Evolutionary conservation across 768 basidiomycete genomes (phyloP), one percentile per base, ranked within the genome.

Genomic region (Tricholoma flavovirens): DNA sequence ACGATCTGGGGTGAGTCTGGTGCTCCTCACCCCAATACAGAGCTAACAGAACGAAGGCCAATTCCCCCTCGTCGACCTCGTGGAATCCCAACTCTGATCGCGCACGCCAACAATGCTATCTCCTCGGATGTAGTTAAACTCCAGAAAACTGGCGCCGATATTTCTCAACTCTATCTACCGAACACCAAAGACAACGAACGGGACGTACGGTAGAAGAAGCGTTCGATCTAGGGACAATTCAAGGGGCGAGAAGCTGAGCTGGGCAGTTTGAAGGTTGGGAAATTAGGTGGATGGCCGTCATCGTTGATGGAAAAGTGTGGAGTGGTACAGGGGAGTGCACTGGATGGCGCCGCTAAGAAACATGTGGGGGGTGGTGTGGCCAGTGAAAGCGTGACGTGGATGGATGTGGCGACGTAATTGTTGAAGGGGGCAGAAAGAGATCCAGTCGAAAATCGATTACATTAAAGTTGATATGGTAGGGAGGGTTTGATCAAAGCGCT

Each of bases 31-130:
- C 30, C 30, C 30, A 11, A 7, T 32, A 5, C 6, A 3, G 10
- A 32, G 30, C 30, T 32, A 11, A 32, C 4, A 32, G 30, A 32
- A 32, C 10, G 4, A 62, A 61, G 61, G 15, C 6, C 35, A 36
- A 36, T 15, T 14, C 35, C 5, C 35, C 14, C 1, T 36, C 14
- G 12, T 36, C 15, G 14, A 36, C 35, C 14, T 36, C 35, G 14
- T 36, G 14, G 35, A 36, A 5, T 36, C 35, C 14, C 35, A 15
- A 36, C 15, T 4, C 14, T 36, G 35, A 36, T 15, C 15, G 35
- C 35, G 5, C 35, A 36, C 6, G 35, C 14, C 35, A 36, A 14
- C 35, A 15, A 36, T 36, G 15, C 15, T 5, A 15, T 15, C 35
- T 14, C 35, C 35, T 36, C 12, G 12, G 35, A 36, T 36, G 35